These are phyloP conservation scores for Colletotrichum nymphaeae DNA, from an alignment of 2,329 filamentous ascomycete genomes.

Conservation along the genomic window DNA sequence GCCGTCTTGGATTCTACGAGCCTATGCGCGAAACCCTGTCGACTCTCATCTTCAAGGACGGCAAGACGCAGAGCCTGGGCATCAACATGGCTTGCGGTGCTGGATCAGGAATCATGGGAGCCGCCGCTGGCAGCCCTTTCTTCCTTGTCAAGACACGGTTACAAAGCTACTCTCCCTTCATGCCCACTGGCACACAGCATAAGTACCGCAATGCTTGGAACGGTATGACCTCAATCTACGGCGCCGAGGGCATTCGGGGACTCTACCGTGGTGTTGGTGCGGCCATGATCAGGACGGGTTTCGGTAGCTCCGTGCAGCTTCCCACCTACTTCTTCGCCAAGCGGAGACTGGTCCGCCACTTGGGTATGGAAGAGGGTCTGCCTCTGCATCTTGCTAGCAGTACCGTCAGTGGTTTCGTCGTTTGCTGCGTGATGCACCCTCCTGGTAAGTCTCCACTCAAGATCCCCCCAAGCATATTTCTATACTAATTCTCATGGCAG, in stretches of 20 bases:
- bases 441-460: constrained; percentile 69
- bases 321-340: constrained; percentile 99
- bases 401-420: constrained; percentile 91
- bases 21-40: constrained; percentile 83
- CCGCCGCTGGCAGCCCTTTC: constrained; percentile 93
- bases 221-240: constrained; percentile 84
- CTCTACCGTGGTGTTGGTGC: constrained; percentile 92
- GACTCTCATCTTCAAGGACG: constrained; percentile 76
- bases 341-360: constrained; percentile 81
- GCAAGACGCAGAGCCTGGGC: constrained; percentile 82
- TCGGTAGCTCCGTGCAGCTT: constrained; percentile 94
- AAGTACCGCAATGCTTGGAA: constrained; percentile 88
- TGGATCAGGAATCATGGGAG: constrained; percentile 88
- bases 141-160: constrained; percentile 98
- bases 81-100: constrained; percentile 97
- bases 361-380: constrained; percentile 91
- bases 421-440: constrained; percentile 98
- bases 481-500: constrained; percentile 51
- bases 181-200: constrained; percentile 97
- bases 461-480: not conserved
- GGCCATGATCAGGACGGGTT: constrained; percentile 95
- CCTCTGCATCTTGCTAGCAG: constrained; percentile 90
- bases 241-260: constrained; percentile 79
- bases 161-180: constrained; percentile 91
- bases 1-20: constrained; percentile 97